Conservation (phyloP, 371 early-diverging fungal species). For the Zychaea mexicana region DNA sequence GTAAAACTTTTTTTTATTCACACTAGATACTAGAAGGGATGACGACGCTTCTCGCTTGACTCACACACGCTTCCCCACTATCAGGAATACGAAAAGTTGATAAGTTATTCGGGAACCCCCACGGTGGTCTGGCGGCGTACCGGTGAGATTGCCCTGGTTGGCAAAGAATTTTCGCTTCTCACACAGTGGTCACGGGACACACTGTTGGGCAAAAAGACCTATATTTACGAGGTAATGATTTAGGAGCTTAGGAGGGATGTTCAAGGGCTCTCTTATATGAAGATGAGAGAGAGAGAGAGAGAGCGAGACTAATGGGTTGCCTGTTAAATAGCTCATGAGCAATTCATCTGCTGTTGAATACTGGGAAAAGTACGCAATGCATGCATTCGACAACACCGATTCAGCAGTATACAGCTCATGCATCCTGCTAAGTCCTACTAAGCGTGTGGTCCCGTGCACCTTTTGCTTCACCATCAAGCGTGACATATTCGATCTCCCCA, state of each 20-base stretch:
- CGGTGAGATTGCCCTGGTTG: conserved; percentile 89
- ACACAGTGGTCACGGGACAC: conserved; percentile 85
- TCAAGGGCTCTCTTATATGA: too few species aligned
- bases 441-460: conserved; percentile 75
- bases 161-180: conserved; percentile 89
- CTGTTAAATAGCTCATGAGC: conserved; percentile 75
- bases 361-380: conserved; percentile 88
- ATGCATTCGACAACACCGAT: conserved; percentile 88
- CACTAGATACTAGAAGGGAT: too few species aligned
- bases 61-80: neutral
- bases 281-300: too few species aligned
- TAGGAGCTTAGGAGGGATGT: too few species aligned
- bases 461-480: conserved; percentile 92
- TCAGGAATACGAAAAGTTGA: conserved; percentile 89
- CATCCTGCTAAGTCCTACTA: conserved; percentile 67
- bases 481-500: conserved; percentile 90
- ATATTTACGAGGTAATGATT: conserved; percentile 74
- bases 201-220: conserved; percentile 71
- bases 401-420: conserved; percentile 81
- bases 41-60: too few species aligned
- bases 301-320: neutral
- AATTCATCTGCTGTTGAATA: conserved; percentile 86
- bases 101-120: conserved; percentile 91
- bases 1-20: conserved; percentile 7
- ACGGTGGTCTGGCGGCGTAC: conserved; percentile 95